Evolutionary conservation across 2,329 filamentous ascomycete genomes (phyloP), one percentile per base, ranked within the genome.

Genomic region (Apiospora marii): DNA sequence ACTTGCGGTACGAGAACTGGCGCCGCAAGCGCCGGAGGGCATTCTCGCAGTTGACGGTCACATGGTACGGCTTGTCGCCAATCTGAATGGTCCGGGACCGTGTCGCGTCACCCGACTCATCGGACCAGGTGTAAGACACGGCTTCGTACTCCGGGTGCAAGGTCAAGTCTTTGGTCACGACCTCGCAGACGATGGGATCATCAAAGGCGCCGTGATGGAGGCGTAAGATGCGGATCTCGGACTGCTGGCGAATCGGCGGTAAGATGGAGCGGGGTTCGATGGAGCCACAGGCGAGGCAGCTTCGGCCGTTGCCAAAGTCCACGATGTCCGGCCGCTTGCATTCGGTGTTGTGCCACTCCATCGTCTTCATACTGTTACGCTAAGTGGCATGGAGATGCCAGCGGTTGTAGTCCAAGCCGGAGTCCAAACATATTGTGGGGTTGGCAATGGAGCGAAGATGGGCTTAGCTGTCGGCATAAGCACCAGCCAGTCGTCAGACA

Each of bases 81-180:
- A 75, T 5, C 3, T 22, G 67, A 12, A 75, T 72, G 1, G 24
- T 72, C 24, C 27, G 24, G 53, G 46, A 69, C 2, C 19, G 30
- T 5, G 51, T 69, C 0, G 37, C 43, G 48, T 73, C 58, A 16
- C 74, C 74, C 5, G 16, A 49, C 43, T 74, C 74, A 27, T 74
- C 73, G 22, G 72, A 72, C 74, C 74, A 75, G 3, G 74, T 72
- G 34, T 75, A 75, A 1, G 74, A 75, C 8, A 75, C 70, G 41
- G 74, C 71, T 6, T 75, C 72, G 19, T 74, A 75, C 6, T 74
- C 48, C 7, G 69, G 67, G 2, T 44, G 12, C 0, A 16, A 34
- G 1, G 30, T 7, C 13, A 74, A 30, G 37, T 70, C 68, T 24
- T 48, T 12, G 13, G 67, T 67, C 16, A 8, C 8, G 22, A 74